A percentile compares a stretch with the other conserved stretches of the same genome.
These are phyloP conservation scores for Blastomyces emzantsi DNA, from an alignment of 2,329 filamentous ascomycete species.

Conservation along the genomic window DNA sequence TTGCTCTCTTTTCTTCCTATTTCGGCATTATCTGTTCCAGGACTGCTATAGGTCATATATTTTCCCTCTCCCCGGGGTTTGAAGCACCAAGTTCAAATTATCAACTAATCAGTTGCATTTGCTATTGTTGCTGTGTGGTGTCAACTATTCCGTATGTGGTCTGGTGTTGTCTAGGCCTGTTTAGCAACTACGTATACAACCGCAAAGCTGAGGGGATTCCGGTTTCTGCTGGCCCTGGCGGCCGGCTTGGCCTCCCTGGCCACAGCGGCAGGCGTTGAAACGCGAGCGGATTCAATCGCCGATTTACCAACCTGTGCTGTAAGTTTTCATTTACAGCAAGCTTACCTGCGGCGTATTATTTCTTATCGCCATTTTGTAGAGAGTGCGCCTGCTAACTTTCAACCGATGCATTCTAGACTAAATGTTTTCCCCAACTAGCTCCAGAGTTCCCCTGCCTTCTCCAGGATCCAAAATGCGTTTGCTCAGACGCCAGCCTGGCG, in stretches of 20 bases:
- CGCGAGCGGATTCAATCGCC: not conserved
- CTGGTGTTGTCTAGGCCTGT: not conserved
- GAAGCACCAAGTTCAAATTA: not conserved
- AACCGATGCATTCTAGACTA: not conserved
- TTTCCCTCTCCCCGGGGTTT: not conserved
- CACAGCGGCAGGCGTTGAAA: not conserved
- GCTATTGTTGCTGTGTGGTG: not conserved
- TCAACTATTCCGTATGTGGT: not conserved
- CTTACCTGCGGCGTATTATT: not conserved
- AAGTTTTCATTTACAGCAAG: not conserved
- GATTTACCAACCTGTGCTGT: constrained; percentile 3
- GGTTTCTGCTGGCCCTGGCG: constrained; percentile 1
- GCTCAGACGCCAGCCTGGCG: not conserved
- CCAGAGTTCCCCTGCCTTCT: constrained; percentile 3
- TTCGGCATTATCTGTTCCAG: not conserved
- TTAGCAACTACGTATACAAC: not conserved
- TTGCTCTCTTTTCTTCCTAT: not conserved
- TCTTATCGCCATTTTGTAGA: not conserved
- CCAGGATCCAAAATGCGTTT: not conserved
- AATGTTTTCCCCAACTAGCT: not conserved
- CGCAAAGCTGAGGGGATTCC: constrained; percentile 1
- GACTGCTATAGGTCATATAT: not conserved
- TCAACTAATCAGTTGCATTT: not conserved
- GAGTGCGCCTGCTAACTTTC: not conserved
- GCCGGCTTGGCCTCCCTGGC: not conserved